Conservation (phyloP, 2,329 filamentous ascomycete genomes). For the Aspergillus hiratsukae region DNA sequence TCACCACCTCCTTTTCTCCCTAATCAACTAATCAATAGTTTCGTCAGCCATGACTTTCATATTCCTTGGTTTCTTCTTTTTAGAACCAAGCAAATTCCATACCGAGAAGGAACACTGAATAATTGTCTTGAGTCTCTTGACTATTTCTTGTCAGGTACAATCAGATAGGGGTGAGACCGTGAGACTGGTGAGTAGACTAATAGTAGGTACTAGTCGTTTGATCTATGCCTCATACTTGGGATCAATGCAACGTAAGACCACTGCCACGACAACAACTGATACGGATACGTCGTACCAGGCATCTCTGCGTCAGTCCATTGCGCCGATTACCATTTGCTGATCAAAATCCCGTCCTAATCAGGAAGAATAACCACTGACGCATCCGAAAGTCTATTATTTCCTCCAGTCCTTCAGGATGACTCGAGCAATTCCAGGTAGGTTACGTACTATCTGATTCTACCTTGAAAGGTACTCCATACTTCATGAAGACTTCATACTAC, state of each 20-base stretch:
- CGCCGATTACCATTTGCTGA: not conserved
- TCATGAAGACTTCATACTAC: not conserved
- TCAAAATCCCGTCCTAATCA: not conserved
- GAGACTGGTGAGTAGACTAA: not conserved
- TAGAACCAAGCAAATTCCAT: too few relatives aligned
- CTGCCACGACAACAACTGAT: not conserved
- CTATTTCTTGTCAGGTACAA: not conserved
- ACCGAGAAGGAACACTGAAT: not conserved
- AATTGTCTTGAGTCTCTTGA: not conserved
- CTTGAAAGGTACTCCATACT: too few relatives aligned
- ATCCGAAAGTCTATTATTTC: not conserved
- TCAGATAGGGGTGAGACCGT: not conserved
- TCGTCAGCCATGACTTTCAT: too few relatives aligned
- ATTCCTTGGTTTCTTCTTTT: too few relatives aligned
- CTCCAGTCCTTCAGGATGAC: too few relatives aligned
- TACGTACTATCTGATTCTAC: not conserved
- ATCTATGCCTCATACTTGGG: not conserved
- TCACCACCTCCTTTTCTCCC: not conserved
- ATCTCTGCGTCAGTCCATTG: not conserved
- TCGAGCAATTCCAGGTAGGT: too few relatives aligned
- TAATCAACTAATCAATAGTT: not conserved
- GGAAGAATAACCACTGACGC: not conserved
- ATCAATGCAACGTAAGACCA: not conserved
- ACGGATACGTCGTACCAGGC: not conserved
- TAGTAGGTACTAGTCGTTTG: not conserved